These are phyloP conservation scores for Puccinellia tenuiflora DNA, from an alignment of 176 grass and related monocot species.

Conservation along the genomic window DNA sequence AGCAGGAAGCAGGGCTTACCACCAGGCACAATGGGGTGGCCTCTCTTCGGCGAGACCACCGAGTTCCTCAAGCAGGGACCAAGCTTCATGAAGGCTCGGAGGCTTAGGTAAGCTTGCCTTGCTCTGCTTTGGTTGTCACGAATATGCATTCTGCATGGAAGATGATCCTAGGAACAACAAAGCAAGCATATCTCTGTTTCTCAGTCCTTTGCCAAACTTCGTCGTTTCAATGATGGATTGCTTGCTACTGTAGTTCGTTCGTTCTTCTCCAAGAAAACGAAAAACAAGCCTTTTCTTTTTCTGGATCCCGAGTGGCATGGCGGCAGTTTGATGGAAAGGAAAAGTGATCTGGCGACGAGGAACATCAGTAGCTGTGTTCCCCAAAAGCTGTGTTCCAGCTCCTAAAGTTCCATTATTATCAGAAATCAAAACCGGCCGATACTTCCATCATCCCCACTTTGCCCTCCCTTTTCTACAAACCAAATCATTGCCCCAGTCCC, in stretches of 20 bases:
- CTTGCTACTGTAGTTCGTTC: not conserved
- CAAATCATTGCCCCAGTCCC: not conserved
- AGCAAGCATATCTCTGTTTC: not conserved
- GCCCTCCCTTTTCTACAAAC: not conserved
- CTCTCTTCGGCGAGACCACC: constrained; percentile 84
- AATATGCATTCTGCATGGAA: not conserved
- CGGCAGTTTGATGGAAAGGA: not conserved
- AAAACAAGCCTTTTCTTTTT: not conserved
- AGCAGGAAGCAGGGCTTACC: constrained; percentile 58
- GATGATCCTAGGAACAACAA: not conserved
- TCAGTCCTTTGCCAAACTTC: not conserved
- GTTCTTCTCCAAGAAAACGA: not conserved
- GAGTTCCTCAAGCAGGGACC: constrained; percentile 90
- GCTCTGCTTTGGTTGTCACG: not conserved
- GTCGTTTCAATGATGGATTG: not conserved
- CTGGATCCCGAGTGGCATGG: not conserved
- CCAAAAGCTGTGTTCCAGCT: constrained; percentile 72
- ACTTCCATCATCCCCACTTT: not conserved
- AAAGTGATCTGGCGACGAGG: constrained; percentile 14
- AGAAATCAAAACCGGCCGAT: not conserved
- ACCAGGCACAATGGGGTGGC: constrained; percentile 96
- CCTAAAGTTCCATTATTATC: not conserved
- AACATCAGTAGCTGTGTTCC: constrained; percentile 40
- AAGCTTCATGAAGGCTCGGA: constrained; percentile 68
- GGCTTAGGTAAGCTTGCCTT: constrained; percentile 49